These are phyloP conservation scores for Acanthamoeba royreba DNA, from an alignment of 208 protist species.

Conservation along the genomic window DNA sequence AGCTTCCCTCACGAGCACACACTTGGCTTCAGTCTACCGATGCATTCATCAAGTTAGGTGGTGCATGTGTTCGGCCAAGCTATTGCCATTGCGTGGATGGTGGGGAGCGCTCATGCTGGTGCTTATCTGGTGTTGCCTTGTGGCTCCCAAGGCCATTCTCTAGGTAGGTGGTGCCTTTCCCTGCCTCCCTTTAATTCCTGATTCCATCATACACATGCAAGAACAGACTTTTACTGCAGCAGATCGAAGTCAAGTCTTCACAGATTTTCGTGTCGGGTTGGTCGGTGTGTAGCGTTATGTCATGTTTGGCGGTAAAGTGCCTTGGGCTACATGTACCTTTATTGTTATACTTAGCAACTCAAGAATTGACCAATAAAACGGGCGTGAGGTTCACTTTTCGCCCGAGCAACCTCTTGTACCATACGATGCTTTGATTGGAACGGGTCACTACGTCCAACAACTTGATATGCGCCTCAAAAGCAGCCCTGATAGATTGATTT, in stretches of 20 bases:
- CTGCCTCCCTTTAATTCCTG: neutral
- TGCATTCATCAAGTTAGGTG: too few relatives aligned
- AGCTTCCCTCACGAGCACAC: too few relatives aligned
- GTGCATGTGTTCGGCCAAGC: neutral
- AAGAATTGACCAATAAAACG: too few relatives aligned
- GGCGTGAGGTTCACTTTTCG: too few relatives aligned
- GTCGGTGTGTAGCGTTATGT: neutral
- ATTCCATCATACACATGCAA: neutral
- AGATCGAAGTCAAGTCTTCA: neutral
- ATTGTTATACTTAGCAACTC: too few relatives aligned
- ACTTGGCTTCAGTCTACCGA: too few relatives aligned
- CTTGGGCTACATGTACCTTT: neutral
- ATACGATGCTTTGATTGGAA: neutral
- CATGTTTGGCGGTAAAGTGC: neutral
- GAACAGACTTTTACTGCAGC: neutral
- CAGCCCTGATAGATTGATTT: neutral
- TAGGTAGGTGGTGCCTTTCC: neutral
- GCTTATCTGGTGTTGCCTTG: neutral
- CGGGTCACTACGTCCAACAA: neutral
- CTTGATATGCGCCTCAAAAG: neutral
- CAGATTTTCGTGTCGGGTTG: neutral
- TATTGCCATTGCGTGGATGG: neutral
- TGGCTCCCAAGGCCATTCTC: slow-evolving; percentile 3
- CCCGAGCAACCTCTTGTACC: neutral
- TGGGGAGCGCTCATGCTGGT: neutral